Conservation (phyloP, 2,329 filamentous ascomycete genomes). For the Talaromyces verruculosus region DNA sequence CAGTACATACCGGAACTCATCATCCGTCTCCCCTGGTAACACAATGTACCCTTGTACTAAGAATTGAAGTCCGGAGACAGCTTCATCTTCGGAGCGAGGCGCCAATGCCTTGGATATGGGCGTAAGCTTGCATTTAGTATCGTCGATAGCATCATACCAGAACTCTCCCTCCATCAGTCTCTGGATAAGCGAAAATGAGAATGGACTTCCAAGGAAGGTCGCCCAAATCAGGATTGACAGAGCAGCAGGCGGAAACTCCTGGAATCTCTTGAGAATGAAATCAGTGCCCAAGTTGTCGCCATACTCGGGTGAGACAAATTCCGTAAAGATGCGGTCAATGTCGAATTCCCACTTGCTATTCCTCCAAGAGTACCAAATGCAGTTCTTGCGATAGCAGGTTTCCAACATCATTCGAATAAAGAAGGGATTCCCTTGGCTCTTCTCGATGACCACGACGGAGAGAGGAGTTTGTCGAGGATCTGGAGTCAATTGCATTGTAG, state of each 20-base stretch:
- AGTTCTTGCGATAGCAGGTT: conserved; percentile 79
- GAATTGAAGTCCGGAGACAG: conserved; percentile 72
- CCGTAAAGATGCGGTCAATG: conserved; percentile 78
- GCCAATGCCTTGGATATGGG: conserved; percentile 37
- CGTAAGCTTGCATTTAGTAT: conserved; percentile 3
- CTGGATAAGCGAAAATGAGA: conserved; percentile 79
- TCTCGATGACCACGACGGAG: conserved; percentile 82
- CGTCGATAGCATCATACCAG: conserved; percentile 55
- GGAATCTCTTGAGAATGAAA: conserved; percentile 75
- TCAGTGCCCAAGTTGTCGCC: conserved; percentile 77
- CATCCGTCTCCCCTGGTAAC: conserved; percentile 77
- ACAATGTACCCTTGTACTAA: conserved; percentile 79
- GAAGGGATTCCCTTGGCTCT: conserved; percentile 84
- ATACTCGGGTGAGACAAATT: conserved; percentile 76
- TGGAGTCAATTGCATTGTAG: conserved; percentile 70
- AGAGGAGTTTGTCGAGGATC: conserved; percentile 73
- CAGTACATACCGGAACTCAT: conserved; percentile 62
- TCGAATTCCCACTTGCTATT: conserved; percentile 81
- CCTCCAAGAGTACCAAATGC: conserved; percentile 87
- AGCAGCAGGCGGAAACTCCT: conserved; percentile 72
- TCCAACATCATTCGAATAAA: conserved; percentile 90
- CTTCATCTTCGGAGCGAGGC: conserved; percentile 63
- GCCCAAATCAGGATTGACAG: conserved; percentile 83
- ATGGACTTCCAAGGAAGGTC: conserved; percentile 74
- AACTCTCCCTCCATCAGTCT: conserved; percentile 75